Percentiles rank a stretch among this genome's conserved stretches.
Conservation (phyloP, 805 yeast species). For the Candida broadrunensis region DNA sequence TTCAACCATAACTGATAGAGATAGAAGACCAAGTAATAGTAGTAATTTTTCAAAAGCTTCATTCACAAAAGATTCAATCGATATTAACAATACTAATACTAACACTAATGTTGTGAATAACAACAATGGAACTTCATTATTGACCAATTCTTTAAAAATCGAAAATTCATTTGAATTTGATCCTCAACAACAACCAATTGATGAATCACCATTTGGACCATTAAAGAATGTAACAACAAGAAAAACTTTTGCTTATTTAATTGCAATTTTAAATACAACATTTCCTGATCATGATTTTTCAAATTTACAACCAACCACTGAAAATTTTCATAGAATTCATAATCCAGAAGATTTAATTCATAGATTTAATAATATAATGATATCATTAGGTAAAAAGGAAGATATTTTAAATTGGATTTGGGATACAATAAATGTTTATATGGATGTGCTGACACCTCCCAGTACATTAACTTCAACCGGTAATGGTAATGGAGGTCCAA, state of each 20-base stretch:
- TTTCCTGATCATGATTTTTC: slow-evolving; percentile 97
- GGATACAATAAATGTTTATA: slow-evolving; percentile 82
- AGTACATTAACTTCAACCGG: slow-evolving; percentile 13
- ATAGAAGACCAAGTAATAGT: slow-evolving; percentile 23
- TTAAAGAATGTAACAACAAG: slow-evolving; percentile 81
- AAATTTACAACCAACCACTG: slow-evolving; percentile 76
- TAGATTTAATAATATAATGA: slow-evolving; percentile 73
- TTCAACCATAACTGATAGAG: slow-evolving; percentile 16
- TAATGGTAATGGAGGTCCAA: slow-evolving; percentile 9
- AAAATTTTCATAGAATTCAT: slow-evolving; percentile 38
- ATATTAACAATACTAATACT: background rate
- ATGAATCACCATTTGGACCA: slow-evolving; percentile 85
- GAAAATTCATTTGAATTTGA: slow-evolving; percentile 12
- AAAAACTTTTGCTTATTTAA: slow-evolving; percentile 84
- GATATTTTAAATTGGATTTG: slow-evolving; percentile 65
- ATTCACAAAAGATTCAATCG: slow-evolving; percentile 4
- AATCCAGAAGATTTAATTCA: slow-evolving; percentile 49
- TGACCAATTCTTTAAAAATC: slow-evolving; percentile 21
- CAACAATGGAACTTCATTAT: slow-evolving; percentile 6
- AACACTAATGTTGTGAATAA: background rate
- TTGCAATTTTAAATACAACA: slow-evolving; percentile 85
- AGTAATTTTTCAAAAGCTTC: slow-evolving; percentile 21
- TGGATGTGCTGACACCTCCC: slow-evolving; percentile 53
- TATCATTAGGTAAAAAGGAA: slow-evolving; percentile 43
- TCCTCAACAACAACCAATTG: slow-evolving; percentile 18